Evolutionary conservation across 208 protist genomes (phyloP).

Genomic region (Zelonia costaricensis): DNA sequence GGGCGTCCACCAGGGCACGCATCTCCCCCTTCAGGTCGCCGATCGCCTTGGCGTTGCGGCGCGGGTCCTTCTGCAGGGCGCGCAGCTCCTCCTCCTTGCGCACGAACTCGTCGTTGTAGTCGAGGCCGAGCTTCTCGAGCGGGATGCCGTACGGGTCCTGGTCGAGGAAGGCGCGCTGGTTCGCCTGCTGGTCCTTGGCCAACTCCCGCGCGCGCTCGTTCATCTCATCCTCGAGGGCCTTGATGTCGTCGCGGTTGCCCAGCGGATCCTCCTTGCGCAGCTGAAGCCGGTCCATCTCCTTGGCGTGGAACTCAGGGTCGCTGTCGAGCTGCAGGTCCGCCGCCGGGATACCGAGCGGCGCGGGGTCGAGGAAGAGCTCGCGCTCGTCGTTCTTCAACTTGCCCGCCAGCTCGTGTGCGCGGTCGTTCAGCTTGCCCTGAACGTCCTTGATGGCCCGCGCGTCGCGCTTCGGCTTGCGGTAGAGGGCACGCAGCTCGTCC

Average conservation of each 20-base stretch:
- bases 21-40: conserved; percentile 49
- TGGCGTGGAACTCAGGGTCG: conserved; percentile 54
- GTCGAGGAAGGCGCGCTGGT: conserved; percentile 62
- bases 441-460: conserved; percentile 35
- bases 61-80: conserved; percentile 56
- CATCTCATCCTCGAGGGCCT: conserved; percentile 58
- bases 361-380: conserved; percentile 65
- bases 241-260: conserved; percentile 39
- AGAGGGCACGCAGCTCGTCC: conserved; percentile 62
- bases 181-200: conserved; percentile 34
- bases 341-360: conserved; percentile 60
- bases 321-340: conserved; percentile 61
- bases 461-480: conserved; percentile 48
- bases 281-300: conserved; percentile 59
- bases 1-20: conserved; percentile 35
- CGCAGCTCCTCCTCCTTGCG: conserved; percentile 53
- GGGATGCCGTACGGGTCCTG: conserved; percentile 66
- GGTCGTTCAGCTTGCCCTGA: conserved; percentile 51
- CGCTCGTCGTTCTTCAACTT: conserved; percentile 71
- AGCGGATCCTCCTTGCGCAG: conserved; percentile 53
- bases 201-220: conserved; percentile 62
- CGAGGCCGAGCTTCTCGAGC: conserved; percentile 63
- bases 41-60: conserved; percentile 48
- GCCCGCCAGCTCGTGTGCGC: conserved; percentile 60
- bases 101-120: conserved; percentile 57